Base-by-base conservation (phyloP, 2,329 filamentous ascomycete species). In the Alternaria atra region DNA sequence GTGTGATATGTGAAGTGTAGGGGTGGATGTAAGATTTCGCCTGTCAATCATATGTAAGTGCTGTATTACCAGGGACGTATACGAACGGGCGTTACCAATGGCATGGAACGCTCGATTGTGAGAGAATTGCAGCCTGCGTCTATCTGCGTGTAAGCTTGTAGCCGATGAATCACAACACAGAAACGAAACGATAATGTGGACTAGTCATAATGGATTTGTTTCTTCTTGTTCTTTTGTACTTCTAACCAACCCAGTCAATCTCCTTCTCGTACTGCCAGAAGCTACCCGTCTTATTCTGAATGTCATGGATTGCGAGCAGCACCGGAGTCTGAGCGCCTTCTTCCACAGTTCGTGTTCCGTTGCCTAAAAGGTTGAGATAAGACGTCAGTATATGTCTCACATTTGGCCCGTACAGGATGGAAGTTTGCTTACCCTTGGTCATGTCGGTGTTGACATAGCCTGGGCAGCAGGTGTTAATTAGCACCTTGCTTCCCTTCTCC, bases 391-490 rank as follows among this genome's bases (percentile, higher is more conserved):
- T 5, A 51, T 35, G 32, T 15, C 20, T 25, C 34, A 12, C 13
- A 17, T 47, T n/a, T 42, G 6, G 8, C 6, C 12, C 43, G 25
- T 5, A 20, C 23, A 12, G 3, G n/a, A 20, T 20, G 17, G 27
- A 23, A 3, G 29, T 15, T 20, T 25, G 32, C 8, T 17, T 35
- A 6, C 37, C 78, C 61, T 77, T 79, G 0, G 78, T 82, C 82
- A 83, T 83, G 51, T 83, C 82, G n/a, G 81, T 83, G 29, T 77
- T 75, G 2, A 83, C 81, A 64, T 77, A 83, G 0, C 81, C 81
- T 0, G 82, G 82, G 68, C 80, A 82, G 51, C 79, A 81, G 6
- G 68, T 68, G 60, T 82, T 82, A 23, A 82, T 73, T 63, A 82
- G 48, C 4, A 75, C 65, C 6, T 69, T 69, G 9, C 71, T 72